Percentiles rank a stretch among this genome's conserved stretches.
These are phyloP conservation scores for Jackrogersella multiformis DNA, from an alignment of 495 filamentous ascomycete species.

Conservation along the genomic window DNA sequence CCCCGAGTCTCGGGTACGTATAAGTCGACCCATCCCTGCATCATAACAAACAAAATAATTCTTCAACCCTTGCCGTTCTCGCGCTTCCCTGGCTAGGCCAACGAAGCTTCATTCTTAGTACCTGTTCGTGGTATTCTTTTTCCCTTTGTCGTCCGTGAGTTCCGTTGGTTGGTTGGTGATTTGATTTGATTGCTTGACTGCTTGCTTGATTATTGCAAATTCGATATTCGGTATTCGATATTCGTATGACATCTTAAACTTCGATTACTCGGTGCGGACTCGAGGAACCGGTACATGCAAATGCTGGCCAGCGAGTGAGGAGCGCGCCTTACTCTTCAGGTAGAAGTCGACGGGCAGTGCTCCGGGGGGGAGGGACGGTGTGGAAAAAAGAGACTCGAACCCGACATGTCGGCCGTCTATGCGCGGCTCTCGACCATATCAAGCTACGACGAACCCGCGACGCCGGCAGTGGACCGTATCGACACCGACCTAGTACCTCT, in stretches of 20 bases:
- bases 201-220: too few species aligned
- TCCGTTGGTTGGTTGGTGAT: constrained; percentile 6
- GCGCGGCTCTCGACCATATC: constrained; percentile 14
- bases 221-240: too few species aligned
- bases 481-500: constrained; percentile 30
- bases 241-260: constrained; percentile 2
- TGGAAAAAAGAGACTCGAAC: not conserved
- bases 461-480: constrained; percentile 6
- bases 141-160: not conserved
- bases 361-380: constrained; percentile 10
- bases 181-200: not conserved
- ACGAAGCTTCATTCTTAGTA: constrained; percentile 10
- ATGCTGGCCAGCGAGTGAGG: constrained; percentile 9
- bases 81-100: constrained; percentile 6
- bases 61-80: constrained; percentile 18
- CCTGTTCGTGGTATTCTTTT: not conserved
- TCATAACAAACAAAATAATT: constrained; percentile 21
- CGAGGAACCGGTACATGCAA: constrained; percentile 15
- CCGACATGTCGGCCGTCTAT: constrained; percentile 33
- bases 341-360: constrained; percentile 12
- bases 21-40: constrained; percentile 18
- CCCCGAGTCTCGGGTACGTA: constrained; percentile 26
- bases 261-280: not conserved
- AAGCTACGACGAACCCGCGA: constrained; percentile 14
- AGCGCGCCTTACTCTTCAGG: constrained; percentile 13